These are phyloP conservation scores for Calocera cornea DNA, from an alignment of 768 basidiomycete species.

Conservation along the genomic window DNA sequence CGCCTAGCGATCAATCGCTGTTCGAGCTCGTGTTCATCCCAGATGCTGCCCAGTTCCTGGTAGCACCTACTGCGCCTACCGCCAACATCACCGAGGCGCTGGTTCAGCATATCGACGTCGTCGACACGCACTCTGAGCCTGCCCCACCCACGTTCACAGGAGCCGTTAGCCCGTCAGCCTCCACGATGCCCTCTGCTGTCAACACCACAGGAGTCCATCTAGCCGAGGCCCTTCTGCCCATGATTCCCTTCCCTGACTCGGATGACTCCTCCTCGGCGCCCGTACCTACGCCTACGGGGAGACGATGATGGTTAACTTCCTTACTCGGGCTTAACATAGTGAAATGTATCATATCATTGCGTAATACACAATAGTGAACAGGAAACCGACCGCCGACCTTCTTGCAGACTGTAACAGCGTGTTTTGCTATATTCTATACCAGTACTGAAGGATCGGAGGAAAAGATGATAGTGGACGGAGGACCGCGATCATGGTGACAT, in stretches of 20 bases:
- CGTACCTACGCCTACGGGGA: not conserved
- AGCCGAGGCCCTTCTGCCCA: not conserved
- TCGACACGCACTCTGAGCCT: not conserved
- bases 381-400: not conserved
- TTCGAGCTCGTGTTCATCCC: slow-evolving; percentile 1
- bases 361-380: not conserved
- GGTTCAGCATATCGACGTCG: not conserved
- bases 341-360: not conserved
- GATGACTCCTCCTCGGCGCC: not conserved
- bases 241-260: not conserved
- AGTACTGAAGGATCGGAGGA: too few species aligned
- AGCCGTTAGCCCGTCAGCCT: not conserved
- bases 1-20: not conserved
- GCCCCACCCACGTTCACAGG: not conserved
- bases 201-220: not conserved
- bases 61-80: not conserved
- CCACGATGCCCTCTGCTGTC: not conserved
- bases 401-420: not conserved
- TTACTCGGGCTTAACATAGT: not conserved
- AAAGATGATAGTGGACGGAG: too few species aligned
- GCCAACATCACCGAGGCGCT: not conserved
- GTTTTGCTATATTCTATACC: too few species aligned
- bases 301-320: not conserved
- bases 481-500: too few species aligned
- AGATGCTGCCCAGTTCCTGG: not conserved